These are phyloP conservation scores for Phytophthora cactorum DNA, from an alignment of 352 stramenopile species.

Conservation along the genomic window DNA sequence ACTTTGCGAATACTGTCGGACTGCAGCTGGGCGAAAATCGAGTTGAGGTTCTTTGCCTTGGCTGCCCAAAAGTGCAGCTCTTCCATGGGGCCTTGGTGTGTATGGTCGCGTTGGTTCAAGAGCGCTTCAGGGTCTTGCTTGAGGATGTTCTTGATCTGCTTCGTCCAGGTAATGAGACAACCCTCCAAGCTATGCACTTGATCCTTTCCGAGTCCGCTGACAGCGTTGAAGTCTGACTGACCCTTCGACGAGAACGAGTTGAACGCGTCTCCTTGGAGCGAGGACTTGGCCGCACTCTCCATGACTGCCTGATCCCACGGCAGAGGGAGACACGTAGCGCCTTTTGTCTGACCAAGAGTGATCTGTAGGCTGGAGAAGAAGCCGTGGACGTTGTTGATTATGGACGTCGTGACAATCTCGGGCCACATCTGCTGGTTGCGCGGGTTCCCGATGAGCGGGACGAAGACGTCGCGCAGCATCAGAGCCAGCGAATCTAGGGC, in stretches of 20 bases:
- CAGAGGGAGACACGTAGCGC: slow-evolving; percentile 83
- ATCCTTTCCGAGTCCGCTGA: slow-evolving; percentile 63
- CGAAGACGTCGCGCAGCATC: slow-evolving; percentile 78
- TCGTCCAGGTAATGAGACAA: slow-evolving; percentile 94
- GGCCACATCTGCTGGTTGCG: slow-evolving; percentile 84
- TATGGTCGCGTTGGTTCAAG: slow-evolving; percentile 56
- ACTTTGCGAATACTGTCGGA: slow-evolving; percentile 86
- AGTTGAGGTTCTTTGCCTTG: slow-evolving; percentile 90
- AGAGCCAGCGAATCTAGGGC: slow-evolving; percentile 75
- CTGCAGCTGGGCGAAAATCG: slow-evolving; percentile 92
- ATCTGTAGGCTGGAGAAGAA: slow-evolving; percentile 91
- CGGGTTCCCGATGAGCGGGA: slow-evolving; percentile 77
- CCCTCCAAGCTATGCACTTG: slow-evolving; percentile 88
- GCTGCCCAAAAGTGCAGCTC: slow-evolving; percentile 91
- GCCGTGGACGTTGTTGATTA: slow-evolving; percentile 77
- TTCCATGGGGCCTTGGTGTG: slow-evolving; percentile 82
- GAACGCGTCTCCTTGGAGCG: neutral
- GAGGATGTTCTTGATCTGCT: slow-evolving; percentile 95
- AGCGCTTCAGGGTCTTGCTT: slow-evolving; percentile 88
- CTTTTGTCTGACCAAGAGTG: slow-evolving; percentile 85
- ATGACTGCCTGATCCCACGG: slow-evolving; percentile 80
- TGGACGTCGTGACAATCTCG: slow-evolving; percentile 81
- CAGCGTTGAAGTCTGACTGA: slow-evolving; percentile 16
- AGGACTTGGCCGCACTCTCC: slow-evolving; percentile 46
- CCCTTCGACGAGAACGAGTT: slow-evolving; percentile 12